Percentiles rank a stretch among this genome's conserved stretches.
These are phyloP conservation scores for Blastobotrys ciferrii DNA, from an alignment of 1,139 yeast species.

Conservation along the genomic window DNA sequence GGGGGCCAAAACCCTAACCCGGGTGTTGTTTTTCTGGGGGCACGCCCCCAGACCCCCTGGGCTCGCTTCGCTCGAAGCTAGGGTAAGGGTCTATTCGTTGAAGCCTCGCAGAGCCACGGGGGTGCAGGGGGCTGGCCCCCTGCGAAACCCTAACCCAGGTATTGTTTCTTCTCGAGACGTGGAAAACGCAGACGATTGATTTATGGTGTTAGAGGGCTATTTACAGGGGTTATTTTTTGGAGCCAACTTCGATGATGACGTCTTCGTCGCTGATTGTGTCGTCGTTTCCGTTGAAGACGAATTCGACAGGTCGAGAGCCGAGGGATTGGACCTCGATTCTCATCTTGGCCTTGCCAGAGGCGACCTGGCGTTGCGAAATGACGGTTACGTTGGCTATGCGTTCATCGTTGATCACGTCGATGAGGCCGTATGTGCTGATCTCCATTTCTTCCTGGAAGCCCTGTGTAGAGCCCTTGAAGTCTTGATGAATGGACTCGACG, in stretches of 20 bases:
- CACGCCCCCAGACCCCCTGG: too few relatives aligned
- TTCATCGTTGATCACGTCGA: slow-evolving; percentile 1
- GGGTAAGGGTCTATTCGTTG: too few relatives aligned
- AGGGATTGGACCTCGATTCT: slow-evolving; percentile 22
- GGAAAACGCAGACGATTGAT: not conserved
- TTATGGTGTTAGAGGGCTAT: not conserved
- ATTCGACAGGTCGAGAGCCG: slow-evolving; percentile 7
- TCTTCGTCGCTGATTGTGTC: slow-evolving; percentile 7
- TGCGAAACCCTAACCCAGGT: too few relatives aligned
- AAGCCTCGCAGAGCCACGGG: too few relatives aligned
- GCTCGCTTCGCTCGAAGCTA: too few relatives aligned
- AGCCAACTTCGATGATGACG: slow-evolving; percentile 13
- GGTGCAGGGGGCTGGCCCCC: too few relatives aligned
- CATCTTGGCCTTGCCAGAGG: slow-evolving; percentile 16
- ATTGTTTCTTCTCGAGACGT: too few relatives aligned
- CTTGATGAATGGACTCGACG: slow-evolving; percentile 27
- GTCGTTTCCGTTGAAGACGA: slow-evolving; percentile 10
- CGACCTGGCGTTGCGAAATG: slow-evolving; percentile 14
- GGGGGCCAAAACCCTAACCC: too few relatives aligned
- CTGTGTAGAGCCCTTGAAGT: slow-evolving; percentile 26
- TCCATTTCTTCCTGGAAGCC: slow-evolving; percentile 28
- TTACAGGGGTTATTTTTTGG: not conserved
- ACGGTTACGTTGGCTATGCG: slow-evolving; percentile 24
- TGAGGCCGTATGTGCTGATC: slow-evolving; percentile 22
- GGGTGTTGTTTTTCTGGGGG: too few relatives aligned